phyloP scores from a whole-genome alignment of 2,329 filamentous ascomycete species.

The Pseudophaeomoniella oleicola region DNA sequence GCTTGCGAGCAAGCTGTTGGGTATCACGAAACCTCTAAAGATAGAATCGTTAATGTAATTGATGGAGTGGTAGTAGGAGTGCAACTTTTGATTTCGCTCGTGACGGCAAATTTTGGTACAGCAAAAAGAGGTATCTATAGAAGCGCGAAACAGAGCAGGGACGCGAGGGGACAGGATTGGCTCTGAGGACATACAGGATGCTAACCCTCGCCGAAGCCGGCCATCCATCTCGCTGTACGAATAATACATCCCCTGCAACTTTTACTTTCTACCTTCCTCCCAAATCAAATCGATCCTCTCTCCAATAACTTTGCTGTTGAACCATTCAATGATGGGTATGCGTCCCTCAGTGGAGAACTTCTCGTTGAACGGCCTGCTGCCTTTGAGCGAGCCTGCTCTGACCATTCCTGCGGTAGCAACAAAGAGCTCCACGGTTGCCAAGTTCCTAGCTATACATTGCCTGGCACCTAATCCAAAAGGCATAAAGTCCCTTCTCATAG shows the following conservation, averaged over 20 bases:
- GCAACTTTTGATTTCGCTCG: constrained; percentile 13
- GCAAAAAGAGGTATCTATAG: constrained; percentile 17
- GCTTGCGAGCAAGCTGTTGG: constrained; percentile 33
- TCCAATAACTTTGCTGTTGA: constrained; percentile 37
- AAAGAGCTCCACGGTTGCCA: constrained; percentile 30
- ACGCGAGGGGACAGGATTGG: constrained; percentile 14
- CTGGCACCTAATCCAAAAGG: constrained; percentile 34
- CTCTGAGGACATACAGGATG: constrained; percentile 7
- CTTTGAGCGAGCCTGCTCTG: constrained; percentile 27
- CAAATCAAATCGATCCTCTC: constrained; percentile 25
- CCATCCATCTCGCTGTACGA: too few species aligned
- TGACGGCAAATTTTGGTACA: constrained; percentile 15
- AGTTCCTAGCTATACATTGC: constrained; percentile 35
- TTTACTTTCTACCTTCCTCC: constrained; percentile 1
- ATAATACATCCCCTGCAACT: neutral
- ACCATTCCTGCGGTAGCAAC: constrained; percentile 28
- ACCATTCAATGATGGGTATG: constrained; percentile 41
- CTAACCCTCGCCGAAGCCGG: too few species aligned
- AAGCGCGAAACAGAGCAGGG: constrained; percentile 13
- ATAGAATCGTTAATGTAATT: constrained; percentile 29
- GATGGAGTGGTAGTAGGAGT: constrained; percentile 34
- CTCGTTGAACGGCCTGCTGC: constrained; percentile 24
- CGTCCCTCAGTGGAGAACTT: constrained; percentile 7
- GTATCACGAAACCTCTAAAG: constrained; percentile 13
- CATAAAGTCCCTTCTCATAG: constrained; percentile 30